A percentile compares a stretch with the other conserved stretches of the same genome.
phyloP scores from a whole-genome alignment of 371 early-diverging fungal genomes.

The Syncephalis plumigaleata region DNA sequence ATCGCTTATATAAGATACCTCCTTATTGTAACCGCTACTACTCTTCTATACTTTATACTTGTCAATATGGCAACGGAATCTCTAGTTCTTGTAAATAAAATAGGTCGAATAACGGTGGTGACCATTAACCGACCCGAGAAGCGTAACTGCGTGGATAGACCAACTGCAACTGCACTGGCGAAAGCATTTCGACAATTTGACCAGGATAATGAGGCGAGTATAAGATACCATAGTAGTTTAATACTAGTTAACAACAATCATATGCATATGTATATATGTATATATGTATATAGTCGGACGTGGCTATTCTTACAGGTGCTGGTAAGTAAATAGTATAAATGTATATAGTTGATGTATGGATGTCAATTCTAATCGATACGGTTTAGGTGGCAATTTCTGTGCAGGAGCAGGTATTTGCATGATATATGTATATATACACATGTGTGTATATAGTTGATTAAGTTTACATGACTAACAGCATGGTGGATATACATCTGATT shows the following conservation, averaged over 20 bases:
- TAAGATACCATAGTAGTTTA: too few relatives aligned
- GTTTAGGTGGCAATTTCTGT: conserved; percentile 18
- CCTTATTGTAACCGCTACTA: too few relatives aligned
- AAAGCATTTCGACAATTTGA: conserved; percentile 21
- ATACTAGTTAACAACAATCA: too few relatives aligned
- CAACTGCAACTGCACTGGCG: conserved; percentile 13
- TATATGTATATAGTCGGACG: conserved; percentile 8
- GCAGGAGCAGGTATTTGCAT: conserved; percentile 18
- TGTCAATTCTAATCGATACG: not conserved
- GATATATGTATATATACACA: conserved; percentile 11
- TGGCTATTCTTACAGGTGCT: conserved; percentile 21
- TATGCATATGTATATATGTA: not conserved
- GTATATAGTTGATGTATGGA: not conserved
- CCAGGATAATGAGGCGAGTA: conserved; percentile 10
- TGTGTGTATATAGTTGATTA: conserved; percentile 12
- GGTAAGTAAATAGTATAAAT: too few relatives aligned
- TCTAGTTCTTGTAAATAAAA: conserved; percentile 12
- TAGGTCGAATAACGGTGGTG: conserved; percentile 9
- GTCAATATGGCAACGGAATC: too few relatives aligned
- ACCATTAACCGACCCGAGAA: conserved; percentile 19
- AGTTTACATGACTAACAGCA: too few relatives aligned
- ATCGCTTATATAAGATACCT: too few relatives aligned
- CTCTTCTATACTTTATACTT: too few relatives aligned
- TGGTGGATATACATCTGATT: too few relatives aligned
- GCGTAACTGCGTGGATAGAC: conserved; percentile 19